phyloP scores from a whole-genome alignment of 257 asterid genomes.

The Penstemon newberryi region DNA sequence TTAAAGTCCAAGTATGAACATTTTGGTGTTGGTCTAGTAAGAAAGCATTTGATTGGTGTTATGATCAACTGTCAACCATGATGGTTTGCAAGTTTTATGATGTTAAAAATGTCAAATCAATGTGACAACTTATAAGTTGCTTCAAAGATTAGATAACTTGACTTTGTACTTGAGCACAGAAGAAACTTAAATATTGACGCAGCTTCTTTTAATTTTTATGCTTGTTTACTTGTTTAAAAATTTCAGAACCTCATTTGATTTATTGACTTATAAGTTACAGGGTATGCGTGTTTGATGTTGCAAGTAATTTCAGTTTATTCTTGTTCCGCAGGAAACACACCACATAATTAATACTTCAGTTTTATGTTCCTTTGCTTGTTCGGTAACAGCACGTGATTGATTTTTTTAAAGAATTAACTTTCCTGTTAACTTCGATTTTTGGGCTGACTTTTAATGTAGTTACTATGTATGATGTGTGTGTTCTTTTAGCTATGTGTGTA shows the following conservation, averaged over 20 bases:
- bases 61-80: neutral
- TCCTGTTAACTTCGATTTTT: neutral
- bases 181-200: neutral
- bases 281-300: too few relatives aligned
- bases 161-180: constrained; percentile 2
- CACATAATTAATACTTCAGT: neutral
- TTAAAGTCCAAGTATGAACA: neutral
- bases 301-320: too few relatives aligned
- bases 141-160: neutral
- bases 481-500: neutral
- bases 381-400: constrained; percentile 8
- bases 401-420: neutral
- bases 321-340: too few relatives aligned
- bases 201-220: constrained; percentile 3
- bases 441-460: constrained; percentile 2
- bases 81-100: neutral
- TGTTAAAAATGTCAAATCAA: neutral
- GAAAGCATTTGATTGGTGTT: neutral
- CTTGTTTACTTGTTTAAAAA: neutral
- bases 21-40: neutral
- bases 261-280: too few relatives aligned
- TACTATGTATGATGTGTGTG: neutral
- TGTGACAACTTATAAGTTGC: neutral
- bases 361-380: neutral
- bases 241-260: neutral